Percentiles rank a stretch among this genome's conserved stretches.
Evolutionary conservation across 371 early-diverging fungal species (phyloP).

Genomic region (Mucor indicus): DNA sequence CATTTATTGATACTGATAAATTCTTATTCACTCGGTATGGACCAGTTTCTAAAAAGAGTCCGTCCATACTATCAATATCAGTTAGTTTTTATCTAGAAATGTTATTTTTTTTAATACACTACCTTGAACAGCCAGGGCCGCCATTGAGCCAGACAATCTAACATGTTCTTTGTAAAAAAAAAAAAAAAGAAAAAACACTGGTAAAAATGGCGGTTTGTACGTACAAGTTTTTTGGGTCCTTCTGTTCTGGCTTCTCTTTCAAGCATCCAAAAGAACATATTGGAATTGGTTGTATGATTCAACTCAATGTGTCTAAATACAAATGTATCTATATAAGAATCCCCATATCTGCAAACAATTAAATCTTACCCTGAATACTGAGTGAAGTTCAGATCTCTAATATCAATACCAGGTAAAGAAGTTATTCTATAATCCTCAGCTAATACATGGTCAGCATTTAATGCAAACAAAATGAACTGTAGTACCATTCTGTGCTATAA

Average conservation of each 20-base stretch:
- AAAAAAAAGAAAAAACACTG: no score
- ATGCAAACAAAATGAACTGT: no score
- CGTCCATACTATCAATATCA: slow-evolving; percentile 66
- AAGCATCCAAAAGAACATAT: slow-evolving; percentile 59
- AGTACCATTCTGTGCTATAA: no score
- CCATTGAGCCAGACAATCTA: slow-evolving; percentile 93
- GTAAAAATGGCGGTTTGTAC: no score
- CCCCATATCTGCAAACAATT: no score
- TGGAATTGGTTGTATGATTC: slow-evolving; percentile 32
- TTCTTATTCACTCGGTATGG: slow-evolving; percentile 60
- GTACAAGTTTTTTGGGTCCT: slow-evolving; percentile 34
- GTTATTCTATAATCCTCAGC: slow-evolving; percentile 58
- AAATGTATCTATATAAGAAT: no score
- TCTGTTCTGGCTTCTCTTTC: slow-evolving; percentile 31
- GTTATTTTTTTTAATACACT: not conserved
- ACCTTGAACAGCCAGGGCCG: slow-evolving; percentile 54
- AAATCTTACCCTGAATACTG: slow-evolving; percentile 65
- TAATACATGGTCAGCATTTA: no score
- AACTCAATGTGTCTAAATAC: slow-evolving; percentile 49
- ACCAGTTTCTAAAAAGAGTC: slow-evolving; percentile 85
- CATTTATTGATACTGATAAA: slow-evolving; percentile 45
- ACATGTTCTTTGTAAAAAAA: no score
- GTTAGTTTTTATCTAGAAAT: not conserved
- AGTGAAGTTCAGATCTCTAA: slow-evolving; percentile 26
- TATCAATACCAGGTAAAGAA: slow-evolving; percentile 50